These are phyloP conservation scores for Euphorbia pulcherrima DNA, from an alignment of 345 rosid species.

Conservation along the genomic window DNA sequence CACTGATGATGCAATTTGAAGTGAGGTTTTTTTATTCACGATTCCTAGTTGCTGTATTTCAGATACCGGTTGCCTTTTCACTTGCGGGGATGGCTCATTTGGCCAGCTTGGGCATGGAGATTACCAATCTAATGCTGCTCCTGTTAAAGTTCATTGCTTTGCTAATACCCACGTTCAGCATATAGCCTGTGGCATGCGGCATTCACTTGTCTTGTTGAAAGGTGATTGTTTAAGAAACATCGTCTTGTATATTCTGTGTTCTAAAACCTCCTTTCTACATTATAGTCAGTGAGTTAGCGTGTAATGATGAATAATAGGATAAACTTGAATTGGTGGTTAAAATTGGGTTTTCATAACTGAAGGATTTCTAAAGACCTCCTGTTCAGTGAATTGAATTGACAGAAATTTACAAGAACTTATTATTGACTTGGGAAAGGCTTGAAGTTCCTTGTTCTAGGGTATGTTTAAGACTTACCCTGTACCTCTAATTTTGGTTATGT, in stretches of 20 bases:
- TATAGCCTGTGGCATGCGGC: slow-evolving; percentile 91
- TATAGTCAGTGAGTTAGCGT: neutral
- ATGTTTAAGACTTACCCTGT: neutral
- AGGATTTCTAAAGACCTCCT: slow-evolving; percentile 11
- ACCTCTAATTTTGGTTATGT: neutral
- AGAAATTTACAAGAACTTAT: neutral
- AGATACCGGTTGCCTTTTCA: slow-evolving; percentile 59
- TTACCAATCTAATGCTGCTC: slow-evolving; percentile 42
- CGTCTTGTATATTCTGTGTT: neutral
- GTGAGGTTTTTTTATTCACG: neutral
- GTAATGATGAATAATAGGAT: neutral
- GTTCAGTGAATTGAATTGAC: neutral
- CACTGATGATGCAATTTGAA: neutral
- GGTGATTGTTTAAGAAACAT: slow-evolving; percentile 38
- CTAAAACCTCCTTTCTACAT: neutral
- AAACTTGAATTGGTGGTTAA: neutral
- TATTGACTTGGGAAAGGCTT: neutral
- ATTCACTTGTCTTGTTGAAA: slow-evolving; percentile 70
- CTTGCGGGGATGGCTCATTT: slow-evolving; percentile 88
- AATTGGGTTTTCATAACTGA: slow-evolving; percentile 10
- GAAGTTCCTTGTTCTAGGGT: neutral
- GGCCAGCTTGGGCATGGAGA: slow-evolving; percentile 98
- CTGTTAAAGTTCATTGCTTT: slow-evolving; percentile 61
- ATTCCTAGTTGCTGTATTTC: slow-evolving; percentile 5
- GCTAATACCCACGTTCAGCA: slow-evolving; percentile 43